These are phyloP conservation scores for Blastocystis sp. DNA, from an alignment of 352 stramenopile genomes.

Conservation along the genomic window DNA sequence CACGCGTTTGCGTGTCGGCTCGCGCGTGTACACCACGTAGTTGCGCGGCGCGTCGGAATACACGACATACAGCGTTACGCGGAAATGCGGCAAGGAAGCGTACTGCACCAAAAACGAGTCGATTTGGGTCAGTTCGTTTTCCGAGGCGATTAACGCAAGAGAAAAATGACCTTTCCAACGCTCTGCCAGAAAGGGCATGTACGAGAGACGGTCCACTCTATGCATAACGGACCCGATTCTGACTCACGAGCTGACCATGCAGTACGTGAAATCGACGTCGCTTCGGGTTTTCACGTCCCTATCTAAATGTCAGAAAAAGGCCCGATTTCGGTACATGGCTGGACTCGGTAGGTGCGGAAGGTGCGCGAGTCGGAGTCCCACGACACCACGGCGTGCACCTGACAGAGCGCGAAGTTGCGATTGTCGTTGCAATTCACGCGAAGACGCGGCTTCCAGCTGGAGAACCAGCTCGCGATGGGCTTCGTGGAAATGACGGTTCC, in stretches of 20 bases:
- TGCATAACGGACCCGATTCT: background rate
- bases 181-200: slow-evolving; percentile 7
- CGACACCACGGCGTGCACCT: background rate
- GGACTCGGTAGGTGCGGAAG: background rate
- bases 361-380: background rate
- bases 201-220: slow-evolving; percentile 53
- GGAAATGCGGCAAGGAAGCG: background rate
- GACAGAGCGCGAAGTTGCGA: background rate
- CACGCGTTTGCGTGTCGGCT: background rate
- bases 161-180: slow-evolving; percentile 47
- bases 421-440: background rate
- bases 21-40: background rate
- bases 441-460: background rate
- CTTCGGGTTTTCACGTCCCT: background rate
- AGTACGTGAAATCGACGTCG: slow-evolving; percentile 46
- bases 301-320: background rate
- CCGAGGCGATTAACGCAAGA: slow-evolving; percentile 9
- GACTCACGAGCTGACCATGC: slow-evolving; percentile 11
- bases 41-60: background rate
- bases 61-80: slow-evolving; percentile 37
- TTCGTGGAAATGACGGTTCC: background rate
- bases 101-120: background rate
- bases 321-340: background rate
- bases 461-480: background rate
- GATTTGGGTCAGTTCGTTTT: background rate